Percentiles rank a stretch among this genome's conserved stretches.
phyloP scores from a whole-genome alignment of 116 monocot species.

The Dioscorea cayenensis region DNA sequence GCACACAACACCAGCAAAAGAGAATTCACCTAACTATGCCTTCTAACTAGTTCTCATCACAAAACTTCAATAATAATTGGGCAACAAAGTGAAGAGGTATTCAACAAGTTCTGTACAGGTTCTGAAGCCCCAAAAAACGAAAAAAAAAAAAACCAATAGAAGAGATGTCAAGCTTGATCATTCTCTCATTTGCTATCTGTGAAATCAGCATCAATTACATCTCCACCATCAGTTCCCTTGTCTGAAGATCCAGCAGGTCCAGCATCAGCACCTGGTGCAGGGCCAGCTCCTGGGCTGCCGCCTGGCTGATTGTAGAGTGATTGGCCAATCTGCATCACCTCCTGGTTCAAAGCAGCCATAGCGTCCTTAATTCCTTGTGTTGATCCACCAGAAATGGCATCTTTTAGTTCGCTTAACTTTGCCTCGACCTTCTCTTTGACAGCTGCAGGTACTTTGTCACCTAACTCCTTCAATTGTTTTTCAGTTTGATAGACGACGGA shows the following conservation, averaged over 20 bases:
- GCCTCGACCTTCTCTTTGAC: constrained; percentile 89
- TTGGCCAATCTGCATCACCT: constrained; percentile 97
- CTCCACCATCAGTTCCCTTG: constrained; percentile 60
- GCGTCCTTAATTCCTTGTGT: constrained; percentile 81
- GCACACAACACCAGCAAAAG: too few relatives aligned
- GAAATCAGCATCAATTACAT: constrained; percentile 98
- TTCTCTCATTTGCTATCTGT: constrained; percentile 71
- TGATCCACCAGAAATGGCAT: constrained; percentile 47
- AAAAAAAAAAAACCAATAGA: too few relatives aligned
- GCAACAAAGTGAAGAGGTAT: too few relatives aligned
- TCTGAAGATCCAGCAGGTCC: constrained; percentile 15
- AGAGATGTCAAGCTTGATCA: neutral
- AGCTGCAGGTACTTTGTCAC: constrained; percentile 73
- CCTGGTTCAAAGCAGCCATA: constrained; percentile 88
- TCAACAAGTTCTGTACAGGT: neutral
- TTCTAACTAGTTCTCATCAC: constrained; percentile 1
- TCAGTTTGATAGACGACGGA: constrained; percentile 89
- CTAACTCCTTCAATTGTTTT: constrained; percentile 90
- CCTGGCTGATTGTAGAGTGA: constrained; percentile 91
- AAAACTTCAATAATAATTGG: neutral
- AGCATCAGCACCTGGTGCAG: constrained; percentile 35
- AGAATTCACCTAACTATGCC: neutral
- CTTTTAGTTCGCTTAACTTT: constrained; percentile 75
- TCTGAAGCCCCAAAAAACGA: neutral
- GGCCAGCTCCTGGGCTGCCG: constrained; percentile 19